Percentiles rank a stretch among this genome's conserved stretches.
These are phyloP conservation scores for Hemileccinum rubropunctum DNA, from an alignment of 768 basidiomycete genomes.

Conservation along the genomic window DNA sequence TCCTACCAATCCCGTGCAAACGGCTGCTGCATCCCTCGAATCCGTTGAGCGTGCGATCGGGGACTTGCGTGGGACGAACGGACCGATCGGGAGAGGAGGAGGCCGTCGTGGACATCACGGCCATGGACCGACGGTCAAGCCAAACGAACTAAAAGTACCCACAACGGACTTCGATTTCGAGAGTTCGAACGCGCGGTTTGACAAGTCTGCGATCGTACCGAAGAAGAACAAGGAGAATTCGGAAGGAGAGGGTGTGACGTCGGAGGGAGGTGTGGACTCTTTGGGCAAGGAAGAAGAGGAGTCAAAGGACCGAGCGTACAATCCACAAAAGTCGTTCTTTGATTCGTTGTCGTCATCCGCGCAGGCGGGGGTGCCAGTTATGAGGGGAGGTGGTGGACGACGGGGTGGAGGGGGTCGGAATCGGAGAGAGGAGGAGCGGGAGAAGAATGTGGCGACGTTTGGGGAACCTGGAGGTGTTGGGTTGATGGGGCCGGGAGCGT, in stretches of 20 bases:
- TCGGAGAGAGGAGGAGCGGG: conserved; percentile 78
- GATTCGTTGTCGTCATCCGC: conserved; percentile 61
- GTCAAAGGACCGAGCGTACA: conserved; percentile 56
- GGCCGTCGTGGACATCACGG: conserved; percentile 34
- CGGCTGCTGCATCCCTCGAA: conserved; percentile 72
- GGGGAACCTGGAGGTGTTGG: conserved; percentile 82
- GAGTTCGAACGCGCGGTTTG: conserved; percentile 75
- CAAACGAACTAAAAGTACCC: conserved; percentile 54
- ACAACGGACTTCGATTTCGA: conserved; percentile 81
- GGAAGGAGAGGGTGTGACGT: conserved; percentile 31
- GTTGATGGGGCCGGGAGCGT: conserved; percentile 72
- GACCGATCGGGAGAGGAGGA: conserved; percentile 38
- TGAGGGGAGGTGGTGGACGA: conserved; percentile 40
- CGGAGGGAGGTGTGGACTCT: conserved; percentile 29
- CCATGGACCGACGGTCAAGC: conserved; percentile 29
- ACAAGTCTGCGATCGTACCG: conserved; percentile 59
- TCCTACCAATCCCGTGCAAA: conserved; percentile 54
- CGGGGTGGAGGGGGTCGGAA: conserved; percentile 56
- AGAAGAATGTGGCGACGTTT: conserved; percentile 84
- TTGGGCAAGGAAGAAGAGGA: conserved; percentile 36
- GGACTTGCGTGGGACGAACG: conserved; percentile 43
- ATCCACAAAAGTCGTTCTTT: conserved; percentile 79
- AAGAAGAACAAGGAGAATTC: conserved; percentile 30
- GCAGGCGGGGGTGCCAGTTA: conserved; percentile 30
- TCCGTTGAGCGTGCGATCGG: conserved; percentile 60